These are phyloP conservation scores for Aaosphaeria arxii DNA, from an alignment of 2,329 filamentous ascomycete genomes.

Conservation along the genomic window DNA sequence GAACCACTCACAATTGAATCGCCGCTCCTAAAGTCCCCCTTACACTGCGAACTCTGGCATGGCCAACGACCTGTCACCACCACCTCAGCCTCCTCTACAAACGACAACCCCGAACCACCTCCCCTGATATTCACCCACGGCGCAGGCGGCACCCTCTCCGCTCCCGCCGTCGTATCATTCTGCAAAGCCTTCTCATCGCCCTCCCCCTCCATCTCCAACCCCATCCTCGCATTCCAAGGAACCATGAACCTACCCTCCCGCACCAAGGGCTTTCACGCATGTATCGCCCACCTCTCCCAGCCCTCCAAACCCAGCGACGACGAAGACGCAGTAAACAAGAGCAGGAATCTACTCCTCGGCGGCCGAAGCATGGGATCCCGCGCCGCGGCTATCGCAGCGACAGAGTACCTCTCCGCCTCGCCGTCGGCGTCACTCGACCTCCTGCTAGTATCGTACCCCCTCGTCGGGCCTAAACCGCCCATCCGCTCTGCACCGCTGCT, in stretches of 20 bases:
- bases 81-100: not conserved
- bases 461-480: slow-evolving; percentile 35
- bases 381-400: slow-evolving; percentile 39
- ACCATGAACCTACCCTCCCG: slow-evolving; percentile 40
- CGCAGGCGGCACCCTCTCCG: slow-evolving; percentile 41
- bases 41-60: not conserved
- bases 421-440: slow-evolving; percentile 7
- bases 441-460: slow-evolving; percentile 42
- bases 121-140: slow-evolving; percentile 45
- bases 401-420: slow-evolving; percentile 12
- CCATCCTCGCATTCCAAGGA: slow-evolving; percentile 39
- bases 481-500: slow-evolving; percentile 39
- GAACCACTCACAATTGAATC: not conserved
- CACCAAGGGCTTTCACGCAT: slow-evolving; percentile 36
- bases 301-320: not conserved
- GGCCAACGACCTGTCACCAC: not conserved
- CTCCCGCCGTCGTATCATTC: slow-evolving; percentile 40
- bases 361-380: slow-evolving; percentile 46
- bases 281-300: slow-evolving; percentile 20
- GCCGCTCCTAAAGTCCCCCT: not conserved
- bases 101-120: no score
- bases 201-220: slow-evolving; percentile 13
- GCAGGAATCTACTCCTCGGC: slow-evolving; percentile 22
- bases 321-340: not conserved
- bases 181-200: slow-evolving; percentile 30